These are phyloP conservation scores for Tirmania nivea DNA, from an alignment of 495 filamentous ascomycete genomes.

Conservation along the genomic window DNA sequence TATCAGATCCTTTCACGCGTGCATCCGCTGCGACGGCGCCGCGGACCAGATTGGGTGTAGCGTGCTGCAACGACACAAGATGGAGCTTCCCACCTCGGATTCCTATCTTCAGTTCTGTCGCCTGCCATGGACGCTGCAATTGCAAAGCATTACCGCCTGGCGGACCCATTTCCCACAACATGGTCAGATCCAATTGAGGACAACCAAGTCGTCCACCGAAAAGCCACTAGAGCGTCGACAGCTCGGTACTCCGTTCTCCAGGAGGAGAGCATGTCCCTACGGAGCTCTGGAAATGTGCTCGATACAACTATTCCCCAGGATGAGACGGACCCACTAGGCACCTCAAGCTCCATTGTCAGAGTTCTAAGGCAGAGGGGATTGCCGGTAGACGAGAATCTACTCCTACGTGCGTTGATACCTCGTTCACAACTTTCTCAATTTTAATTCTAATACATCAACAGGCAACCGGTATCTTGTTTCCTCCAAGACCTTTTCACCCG, in stretches of 20 bases:
- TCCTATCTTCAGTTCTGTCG: slow-evolving; percentile 22
- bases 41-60: too few relatives aligned
- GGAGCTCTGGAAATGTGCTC: slow-evolving; percentile 8
- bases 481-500: slow-evolving; percentile 84
- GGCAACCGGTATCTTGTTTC: slow-evolving; percentile 85
- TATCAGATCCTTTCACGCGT: too few relatives aligned
- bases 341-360: slow-evolving; percentile 60
- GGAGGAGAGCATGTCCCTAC: slow-evolving; percentile 52
- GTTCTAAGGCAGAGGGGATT: slow-evolving; percentile 53
- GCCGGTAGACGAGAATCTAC: slow-evolving; percentile 63
- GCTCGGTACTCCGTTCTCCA: slow-evolving; percentile 18
- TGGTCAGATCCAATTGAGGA: slow-evolving; percentile 14
- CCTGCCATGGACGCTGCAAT: slow-evolving; percentile 31
- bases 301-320: slow-evolving; percentile 44
- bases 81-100: slow-evolving; percentile 24
- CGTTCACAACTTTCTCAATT: background rate
- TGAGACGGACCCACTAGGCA: slow-evolving; percentile 75
- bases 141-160: slow-evolving; percentile 73
- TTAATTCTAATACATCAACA: slow-evolving; percentile 17
- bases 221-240: slow-evolving; percentile 9
- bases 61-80: too few relatives aligned
- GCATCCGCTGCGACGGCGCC: too few relatives aligned
- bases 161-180: slow-evolving; percentile 41
- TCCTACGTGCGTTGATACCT: slow-evolving; percentile 37
- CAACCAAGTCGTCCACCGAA: slow-evolving; percentile 5